These are phyloP conservation scores for Colletotrichum tropicale DNA, from an alignment of 2,329 filamentous ascomycete genomes.

Conservation along the genomic window DNA sequence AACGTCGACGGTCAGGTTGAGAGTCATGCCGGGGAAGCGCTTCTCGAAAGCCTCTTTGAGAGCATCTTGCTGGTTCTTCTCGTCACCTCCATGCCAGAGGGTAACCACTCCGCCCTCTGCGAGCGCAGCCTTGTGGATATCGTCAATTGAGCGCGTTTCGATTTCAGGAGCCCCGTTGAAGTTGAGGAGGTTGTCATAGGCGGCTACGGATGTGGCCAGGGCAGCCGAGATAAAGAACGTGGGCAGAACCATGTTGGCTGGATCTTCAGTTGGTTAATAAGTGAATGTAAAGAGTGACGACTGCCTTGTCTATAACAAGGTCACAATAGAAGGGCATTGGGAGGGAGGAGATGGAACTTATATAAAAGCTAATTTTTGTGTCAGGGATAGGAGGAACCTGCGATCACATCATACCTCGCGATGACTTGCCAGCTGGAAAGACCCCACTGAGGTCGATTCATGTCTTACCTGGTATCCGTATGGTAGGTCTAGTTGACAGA, in stretches of 20 bases:
- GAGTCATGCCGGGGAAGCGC: slow-evolving; percentile 51
- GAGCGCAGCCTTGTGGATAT: slow-evolving; percentile 53
- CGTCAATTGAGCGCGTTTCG: slow-evolving; percentile 51
- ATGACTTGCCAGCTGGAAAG: background rate
- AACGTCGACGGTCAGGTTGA: slow-evolving; percentile 62
- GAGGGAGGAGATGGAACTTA: background rate
- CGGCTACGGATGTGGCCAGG: background rate
- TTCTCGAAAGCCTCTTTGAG: slow-evolving; percentile 48
- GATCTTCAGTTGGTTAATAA: background rate
- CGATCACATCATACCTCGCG: background rate
- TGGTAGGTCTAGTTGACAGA: background rate
- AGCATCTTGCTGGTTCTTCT: slow-evolving; percentile 39
- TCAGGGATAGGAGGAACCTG: background rate
- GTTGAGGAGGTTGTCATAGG: background rate
- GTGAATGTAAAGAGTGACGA: background rate
- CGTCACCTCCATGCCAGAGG: slow-evolving; percentile 53
- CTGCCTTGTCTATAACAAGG: background rate
- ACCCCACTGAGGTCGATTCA: background rate
- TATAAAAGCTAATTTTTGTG: background rate
- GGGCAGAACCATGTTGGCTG: background rate
- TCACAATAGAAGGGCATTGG: background rate
- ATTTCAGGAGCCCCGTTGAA: slow-evolving; percentile 19
- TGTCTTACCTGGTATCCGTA: background rate
- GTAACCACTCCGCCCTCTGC: slow-evolving; percentile 50
- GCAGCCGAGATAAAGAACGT: background rate